Conservation (phyloP, 2,329 filamentous ascomycete species). For the Colletotrichum abscissum region DNA sequence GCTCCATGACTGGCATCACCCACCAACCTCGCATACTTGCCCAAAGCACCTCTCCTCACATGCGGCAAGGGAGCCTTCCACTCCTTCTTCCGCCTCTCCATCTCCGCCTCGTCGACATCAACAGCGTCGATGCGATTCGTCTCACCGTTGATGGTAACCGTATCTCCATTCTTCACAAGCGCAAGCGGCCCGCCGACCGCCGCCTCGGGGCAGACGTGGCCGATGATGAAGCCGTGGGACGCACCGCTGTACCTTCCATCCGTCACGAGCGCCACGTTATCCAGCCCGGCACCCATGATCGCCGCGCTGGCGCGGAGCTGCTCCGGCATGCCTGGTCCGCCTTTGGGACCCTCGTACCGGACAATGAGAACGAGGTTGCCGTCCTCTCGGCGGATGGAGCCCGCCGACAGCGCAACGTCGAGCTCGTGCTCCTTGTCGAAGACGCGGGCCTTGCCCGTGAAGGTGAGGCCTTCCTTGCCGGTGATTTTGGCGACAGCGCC, state of each 20-base stretch:
- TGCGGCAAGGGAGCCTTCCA: conserved; percentile 79
- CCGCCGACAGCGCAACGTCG: conserved; percentile 79
- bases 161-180: conserved; percentile 82
- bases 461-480: conserved; percentile 88
- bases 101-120: conserved; percentile 76
- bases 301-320: conserved; percentile 89
- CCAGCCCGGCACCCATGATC: conserved; percentile 91
- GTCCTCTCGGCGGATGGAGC: conserved; percentile 60
- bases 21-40: conserved; percentile 90
- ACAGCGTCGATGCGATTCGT: conserved; percentile 77
- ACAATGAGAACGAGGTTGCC: conserved; percentile 92
- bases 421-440: conserved; percentile 89
- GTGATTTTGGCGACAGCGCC: conserved; percentile 97
- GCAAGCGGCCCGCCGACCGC: conserved; percentile 90
- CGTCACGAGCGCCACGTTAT: conserved; percentile 89
- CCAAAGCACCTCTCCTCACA: conserved; percentile 85
- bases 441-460: conserved; percentile 83
- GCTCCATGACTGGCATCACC: conserved; percentile 93
- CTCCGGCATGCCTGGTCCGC: conserved; percentile 96
- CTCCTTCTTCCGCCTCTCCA: conserved; percentile 68
- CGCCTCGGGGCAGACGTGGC: conserved; percentile 92
- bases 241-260: conserved; percentile 92
- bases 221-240: conserved; percentile 92
- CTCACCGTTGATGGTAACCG: conserved; percentile 87
- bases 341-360: conserved; percentile 92